Base-by-base conservation (phyloP, 371 early-diverging fungal species). In the Actinomortierella ambigua region DNA sequence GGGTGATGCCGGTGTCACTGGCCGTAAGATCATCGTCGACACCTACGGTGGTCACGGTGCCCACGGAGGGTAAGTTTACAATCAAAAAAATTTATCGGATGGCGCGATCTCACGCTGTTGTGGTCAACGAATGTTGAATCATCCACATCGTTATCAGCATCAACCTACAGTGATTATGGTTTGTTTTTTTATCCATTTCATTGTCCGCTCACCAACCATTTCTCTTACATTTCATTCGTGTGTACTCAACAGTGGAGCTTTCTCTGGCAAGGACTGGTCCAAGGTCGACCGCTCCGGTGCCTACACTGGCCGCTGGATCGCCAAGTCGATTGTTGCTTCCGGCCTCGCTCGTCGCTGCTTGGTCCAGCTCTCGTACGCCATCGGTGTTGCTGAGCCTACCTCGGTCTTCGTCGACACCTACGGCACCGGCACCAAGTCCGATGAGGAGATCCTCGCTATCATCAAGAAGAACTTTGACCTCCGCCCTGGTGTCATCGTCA, bases 271-370 rank as follows among this genome's bases (percentile, higher is more conserved):
- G 91, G 99, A 99, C 88, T 98, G 95, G 94, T 96, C 98, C 88
- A 99, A 99, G 93, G 99, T 99, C 78, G 99, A 99, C 82, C 93
- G 99, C 84, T 98, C 97, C 58, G 99, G 98, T 70, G 99, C 99
- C 69, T 99, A 99, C 87, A 93, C 98, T 57, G 98, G 96, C 67
- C 95, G 99, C 75, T 98, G 98, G 96, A 95, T 99, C 76, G 99
- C 99, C 83, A 92, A 93, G 86, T 80, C 98, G 43, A 82, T 99
- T 61, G 98, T 99, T 55, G 82, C 88, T 43, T 95, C 98, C 77
- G 91, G 91, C 73, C 89, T 99, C 55, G 95, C 95, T 77, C 96
- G 95, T 73, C 93, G 99, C 78, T 83, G 81, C 67, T 88, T 98
- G 55, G 96, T 99, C 67, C 99, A 99, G 88, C 87, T 98, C 68